Percentiles rank a stretch among this genome's conserved stretches.
These are phyloP conservation scores for Saccharomycopsis hybrid DNA, from an alignment of 1,139 yeast species.

Conservation along the genomic window DNA sequence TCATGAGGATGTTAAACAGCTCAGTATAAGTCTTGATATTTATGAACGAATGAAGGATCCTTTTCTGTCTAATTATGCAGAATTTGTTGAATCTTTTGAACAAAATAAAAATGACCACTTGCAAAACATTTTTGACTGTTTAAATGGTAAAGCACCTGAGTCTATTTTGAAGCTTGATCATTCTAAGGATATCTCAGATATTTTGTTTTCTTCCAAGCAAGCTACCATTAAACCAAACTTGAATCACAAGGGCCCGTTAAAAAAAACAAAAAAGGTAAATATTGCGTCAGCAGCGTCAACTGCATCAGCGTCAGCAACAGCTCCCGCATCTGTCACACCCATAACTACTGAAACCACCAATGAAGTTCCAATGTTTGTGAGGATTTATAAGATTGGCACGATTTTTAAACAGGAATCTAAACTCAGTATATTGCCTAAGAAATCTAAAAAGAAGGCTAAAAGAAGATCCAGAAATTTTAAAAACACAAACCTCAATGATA, in stretches of 20 bases:
- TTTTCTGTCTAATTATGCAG: neutral
- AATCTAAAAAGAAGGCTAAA: conserved; percentile 22
- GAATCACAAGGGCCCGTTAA: neutral
- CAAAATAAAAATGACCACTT: too few relatives aligned
- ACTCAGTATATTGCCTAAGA: conserved; percentile 23
- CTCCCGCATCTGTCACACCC: too few relatives aligned
- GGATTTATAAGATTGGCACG: conserved; percentile 25
- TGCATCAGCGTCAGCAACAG: too few relatives aligned
- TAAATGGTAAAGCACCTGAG: conserved; percentile 7
- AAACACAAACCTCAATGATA: conserved; percentile 24
- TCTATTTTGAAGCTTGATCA: conserved; percentile 12
- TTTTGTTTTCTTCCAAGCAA: neutral
- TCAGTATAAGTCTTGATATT: conserved; percentile 6
- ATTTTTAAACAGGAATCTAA: conserved; percentile 25
- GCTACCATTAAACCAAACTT: conserved; percentile 8
- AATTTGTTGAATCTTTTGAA: neutral
- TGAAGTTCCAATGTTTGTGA: conserved; percentile 19
- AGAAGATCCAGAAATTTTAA: conserved; percentile 24
- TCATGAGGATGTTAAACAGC: neutral
- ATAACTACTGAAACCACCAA: too few relatives aligned
- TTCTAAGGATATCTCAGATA: conserved; percentile 9
- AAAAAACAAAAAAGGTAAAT: too few relatives aligned
- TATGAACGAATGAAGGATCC: conserved; percentile 4
- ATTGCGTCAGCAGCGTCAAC: too few relatives aligned
- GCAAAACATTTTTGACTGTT: neutral